These are phyloP conservation scores for Stemphylium beticola DNA, from an alignment of 2,329 filamentous ascomycete species.

Conservation along the genomic window DNA sequence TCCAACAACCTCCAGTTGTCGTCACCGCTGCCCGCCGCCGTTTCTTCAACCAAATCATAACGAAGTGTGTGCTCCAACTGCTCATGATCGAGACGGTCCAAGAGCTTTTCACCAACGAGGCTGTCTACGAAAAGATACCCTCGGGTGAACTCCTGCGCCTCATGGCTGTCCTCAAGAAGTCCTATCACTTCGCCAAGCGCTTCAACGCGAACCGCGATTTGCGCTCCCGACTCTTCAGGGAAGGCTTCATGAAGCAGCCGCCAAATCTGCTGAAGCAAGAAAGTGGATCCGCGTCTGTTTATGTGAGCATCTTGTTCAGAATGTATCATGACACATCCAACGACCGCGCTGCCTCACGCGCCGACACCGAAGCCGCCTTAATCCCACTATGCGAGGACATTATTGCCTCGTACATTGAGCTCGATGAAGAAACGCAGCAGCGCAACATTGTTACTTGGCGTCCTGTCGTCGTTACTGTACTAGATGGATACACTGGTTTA, in stretches of 20 bases:
- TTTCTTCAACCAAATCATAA: constrained; percentile 99
- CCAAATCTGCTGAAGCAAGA: constrained; percentile 98
- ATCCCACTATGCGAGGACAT: constrained; percentile 97
- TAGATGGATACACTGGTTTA: constrained; percentile 91
- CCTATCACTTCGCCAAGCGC: constrained; percentile 92
- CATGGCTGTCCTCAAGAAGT: constrained; percentile 94
- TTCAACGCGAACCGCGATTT: constrained; percentile 99
- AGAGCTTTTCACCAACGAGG: constrained; percentile 96
- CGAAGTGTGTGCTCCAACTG: constrained; percentile 93
- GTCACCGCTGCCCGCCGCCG: constrained; percentile 91
- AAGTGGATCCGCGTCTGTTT: constrained; percentile 88
- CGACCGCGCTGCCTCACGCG: constrained; percentile 78
- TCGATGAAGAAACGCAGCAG: constrained; percentile 96
- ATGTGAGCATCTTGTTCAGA: constrained; percentile 91
- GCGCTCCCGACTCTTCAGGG: constrained; percentile 90
- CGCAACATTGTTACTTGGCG: constrained; percentile 97
- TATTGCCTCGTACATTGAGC: constrained; percentile 78
- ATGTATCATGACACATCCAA: constrained; percentile 94
- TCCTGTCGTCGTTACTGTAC: constrained; percentile 93
- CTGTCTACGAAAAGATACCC: constrained; percentile 91
- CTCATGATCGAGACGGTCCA: constrained; percentile 99
- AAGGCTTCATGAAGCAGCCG: constrained; percentile 99
- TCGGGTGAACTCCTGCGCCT: constrained; percentile 86
- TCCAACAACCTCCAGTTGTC: constrained; percentile 87
- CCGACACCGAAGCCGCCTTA: constrained; percentile 87